Percentiles rank a stretch among this genome's conserved stretches.
These are phyloP conservation scores for Camelina neglecta DNA, from an alignment of 345 rosid genomes.

Conservation along the genomic window DNA sequence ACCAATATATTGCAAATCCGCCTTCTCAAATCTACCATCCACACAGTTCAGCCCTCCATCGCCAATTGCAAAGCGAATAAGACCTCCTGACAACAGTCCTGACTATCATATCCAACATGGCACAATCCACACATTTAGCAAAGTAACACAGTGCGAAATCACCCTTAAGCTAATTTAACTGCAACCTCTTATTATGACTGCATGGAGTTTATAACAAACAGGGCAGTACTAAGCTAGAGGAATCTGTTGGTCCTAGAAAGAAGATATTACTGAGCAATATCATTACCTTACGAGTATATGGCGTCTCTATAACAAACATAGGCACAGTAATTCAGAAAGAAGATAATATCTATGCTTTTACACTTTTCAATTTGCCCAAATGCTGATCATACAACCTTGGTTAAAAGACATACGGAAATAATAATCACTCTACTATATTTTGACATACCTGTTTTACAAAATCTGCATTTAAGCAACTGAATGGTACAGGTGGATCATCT, in stretches of 20 bases:
- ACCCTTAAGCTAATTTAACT: conserved; percentile 12
- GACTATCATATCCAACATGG: conserved; percentile 53
- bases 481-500: conserved; percentile 80
- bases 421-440: not conserved
- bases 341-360: not conserved
- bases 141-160: conserved; percentile 16
- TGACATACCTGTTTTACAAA: conserved; percentile 65
- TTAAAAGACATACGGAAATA: conserved; percentile 4
- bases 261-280: conserved; percentile 1
- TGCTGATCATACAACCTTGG: conserved; percentile 6
- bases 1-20: conserved; percentile 76
- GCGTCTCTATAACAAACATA: not conserved
- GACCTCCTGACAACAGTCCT: conserved; percentile 61
- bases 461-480: conserved; percentile 69
- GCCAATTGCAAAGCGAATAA: conserved; percentile 72
- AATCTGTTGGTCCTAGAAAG: conserved; percentile 8
- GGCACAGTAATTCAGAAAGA: not conserved
- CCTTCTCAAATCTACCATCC: conserved; percentile 82
- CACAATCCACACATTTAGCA: conserved; percentile 2
- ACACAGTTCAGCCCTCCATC: conserved; percentile 78
- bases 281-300: not conserved
- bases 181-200: not conserved
- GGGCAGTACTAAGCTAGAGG: conserved; percentile 14
- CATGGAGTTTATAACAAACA: not conserved
- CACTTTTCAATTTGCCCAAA: conserved; percentile 4